Percentiles rank a stretch among this genome's conserved stretches.
phyloP scores from a whole-genome alignment of 176 grass and related monocot species.

The Areca catechu region DNA sequence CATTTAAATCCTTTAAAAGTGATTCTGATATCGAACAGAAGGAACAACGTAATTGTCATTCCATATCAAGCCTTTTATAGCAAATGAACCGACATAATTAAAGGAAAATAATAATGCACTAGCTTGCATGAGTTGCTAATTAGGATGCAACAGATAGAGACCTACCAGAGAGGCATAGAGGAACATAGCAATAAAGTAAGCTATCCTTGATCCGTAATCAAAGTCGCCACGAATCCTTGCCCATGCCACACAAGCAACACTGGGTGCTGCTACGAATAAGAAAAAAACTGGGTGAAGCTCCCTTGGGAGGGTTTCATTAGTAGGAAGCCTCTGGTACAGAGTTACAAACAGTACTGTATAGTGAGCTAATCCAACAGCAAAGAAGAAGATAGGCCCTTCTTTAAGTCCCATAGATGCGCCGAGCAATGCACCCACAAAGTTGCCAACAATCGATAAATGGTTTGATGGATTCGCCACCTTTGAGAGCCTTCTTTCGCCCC shows the following conservation, averaged over 20 bases:
- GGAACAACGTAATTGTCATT: too few relatives aligned
- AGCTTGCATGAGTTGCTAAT: too few relatives aligned
- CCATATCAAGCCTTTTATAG: too few relatives aligned
- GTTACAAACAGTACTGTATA: constrained; percentile 95
- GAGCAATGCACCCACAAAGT: constrained; percentile 84
- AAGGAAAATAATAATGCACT: too few relatives aligned
- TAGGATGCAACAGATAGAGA: not conserved
- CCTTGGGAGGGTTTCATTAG: constrained; percentile 75
- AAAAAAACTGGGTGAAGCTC: constrained; percentile 98
- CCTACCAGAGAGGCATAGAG: constrained; percentile 83
- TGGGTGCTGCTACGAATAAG: constrained; percentile 84
- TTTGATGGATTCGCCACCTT: constrained; percentile 92
- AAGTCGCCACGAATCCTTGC: constrained; percentile 73
- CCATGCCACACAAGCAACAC: constrained; percentile 84
- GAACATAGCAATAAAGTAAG: constrained; percentile 89
- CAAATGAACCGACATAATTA: too few relatives aligned
- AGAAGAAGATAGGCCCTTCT: constrained; percentile 84
- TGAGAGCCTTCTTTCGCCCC: constrained; percentile 52
- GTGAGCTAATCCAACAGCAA: constrained; percentile 78
- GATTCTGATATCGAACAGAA: too few relatives aligned
- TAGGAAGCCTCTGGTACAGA: constrained; percentile 93
- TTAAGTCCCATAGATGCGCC: constrained; percentile 65
- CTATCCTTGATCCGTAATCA: constrained; percentile 53
- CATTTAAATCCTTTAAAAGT: too few relatives aligned
- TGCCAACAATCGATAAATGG: constrained; percentile 82